Base-by-base conservation (phyloP, 768 basidiomycete species). In the Scleroderma citrinum region DNA sequence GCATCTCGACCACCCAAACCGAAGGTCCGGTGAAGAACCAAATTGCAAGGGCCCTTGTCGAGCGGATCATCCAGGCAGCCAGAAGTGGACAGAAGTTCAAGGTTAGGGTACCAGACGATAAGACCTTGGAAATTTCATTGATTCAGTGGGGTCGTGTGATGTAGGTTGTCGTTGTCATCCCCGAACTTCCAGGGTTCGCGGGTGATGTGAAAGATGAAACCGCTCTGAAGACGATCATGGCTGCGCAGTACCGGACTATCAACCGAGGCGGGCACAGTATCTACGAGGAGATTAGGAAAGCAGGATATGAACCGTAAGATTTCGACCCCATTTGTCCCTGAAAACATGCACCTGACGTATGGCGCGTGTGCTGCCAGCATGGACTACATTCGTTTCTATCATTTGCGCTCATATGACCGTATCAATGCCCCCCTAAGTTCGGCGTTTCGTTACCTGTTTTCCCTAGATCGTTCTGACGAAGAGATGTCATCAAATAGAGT, bases 331-430 rank as follows among this genome's bases (percentile, higher is more conserved):
- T 37, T 7, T 29, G 17, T 43, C 40, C 17, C 26, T 40, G 21
- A 19, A 8, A 12, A 21, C 43, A 48, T 24, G 26, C 21, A 29
- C 43, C 30, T 49, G 7, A 41, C 11, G n/a, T 10, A 17, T 32
- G 39, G 19, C 23, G 17, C 40, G 23, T 24, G 16, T 38, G 46
- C 51, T 41, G 24, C 13, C 53, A 91, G 90, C n/a, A 59, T 72
- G 69, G 83, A 93, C 49, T 93, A 86, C 62, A 87, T 96, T 57
- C 78, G 84, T 11, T 92, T 96, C 76, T 97, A 89, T 71, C 92
- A 98, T 68, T 75, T 99, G 21, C 80, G 96, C 26, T 73, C 85
- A 1, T 99, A 94, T 62, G 94, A 97, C 61, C 76, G 93, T 21
- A 89, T 94, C 60, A 93, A 92, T 59, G 83, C 85, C 0, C 86